Base-by-base conservation (phyloP, 2,329 filamentous ascomycete species). In the Trichoderma koningiopsis region DNA sequence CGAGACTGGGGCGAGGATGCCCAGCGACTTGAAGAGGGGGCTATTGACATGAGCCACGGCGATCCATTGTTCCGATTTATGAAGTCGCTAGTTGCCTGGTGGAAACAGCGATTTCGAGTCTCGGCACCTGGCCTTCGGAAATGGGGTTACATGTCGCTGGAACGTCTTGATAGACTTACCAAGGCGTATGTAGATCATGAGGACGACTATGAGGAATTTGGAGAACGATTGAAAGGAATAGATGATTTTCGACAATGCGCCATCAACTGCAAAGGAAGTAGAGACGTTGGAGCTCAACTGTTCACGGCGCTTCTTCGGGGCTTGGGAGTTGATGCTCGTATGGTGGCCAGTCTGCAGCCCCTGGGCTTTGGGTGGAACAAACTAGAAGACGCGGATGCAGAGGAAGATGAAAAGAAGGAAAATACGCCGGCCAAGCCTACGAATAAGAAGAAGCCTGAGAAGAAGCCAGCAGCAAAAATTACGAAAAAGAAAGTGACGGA, bases 321-420 rank as follows among this genome's bases (percentile, higher is more conserved):
- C 0, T 77, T 98, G 13, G 92, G 92, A 0, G 82, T 98, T 2
- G 93, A 97, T 75, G 88, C 93, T 13, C 87, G 95, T 35, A 86
- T 98, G 84, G 89, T 98, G 3, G 89, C 90, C 11, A 97, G 89
- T 76, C 77, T 99, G 52, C 96, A 98, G 76, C 91, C 94, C 0
- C 81, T 93, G 27, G 96, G 96, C 0, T 97, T 96, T 78, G 94
- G 94, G 1, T 98, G 93, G 90, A 96, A 89, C 71, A 96, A 95
- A 78, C 81, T 86, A 13, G 96, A 99, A 79, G 92, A 96, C 63
- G 92, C 91, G 5, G 87, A 88, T 14, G 76, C 79, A 1, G 85
- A 85, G 73, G 86, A 82, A 4, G 47, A 53, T 2, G 29, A 53
- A 22, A 52, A 68, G 14, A 4, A 27, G 14, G 11, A 19, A 40